Evolutionary conservation across 2,329 filamentous ascomycete species (phyloP).

Genomic region (Cladosporium colombiae): DNA sequence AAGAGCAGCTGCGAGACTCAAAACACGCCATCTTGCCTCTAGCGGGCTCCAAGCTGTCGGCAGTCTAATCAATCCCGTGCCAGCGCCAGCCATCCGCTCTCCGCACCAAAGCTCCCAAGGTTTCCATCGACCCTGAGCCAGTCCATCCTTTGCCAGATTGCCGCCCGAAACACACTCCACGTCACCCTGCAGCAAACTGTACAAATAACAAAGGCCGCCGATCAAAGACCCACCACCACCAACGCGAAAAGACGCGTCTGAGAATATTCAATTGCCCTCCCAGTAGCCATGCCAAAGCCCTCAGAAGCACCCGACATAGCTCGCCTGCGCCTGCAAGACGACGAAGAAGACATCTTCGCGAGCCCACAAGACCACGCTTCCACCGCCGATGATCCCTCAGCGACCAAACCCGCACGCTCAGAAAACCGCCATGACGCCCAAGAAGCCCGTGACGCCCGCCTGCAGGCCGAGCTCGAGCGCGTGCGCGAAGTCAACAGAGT

Average conservation of each 20-base stretch:
- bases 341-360: slow-evolving; percentile 60
- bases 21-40: no score
- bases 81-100: slow-evolving; percentile 12
- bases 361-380: slow-evolving; percentile 50
- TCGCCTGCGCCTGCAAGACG: slow-evolving; percentile 51
- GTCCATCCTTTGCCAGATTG: slow-evolving; percentile 4
- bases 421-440: slow-evolving; percentile 54
- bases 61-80: not conserved
- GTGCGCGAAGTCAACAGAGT: slow-evolving; percentile 85
- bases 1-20: no score
- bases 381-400: slow-evolving; percentile 42
- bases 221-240: slow-evolving; percentile 23
- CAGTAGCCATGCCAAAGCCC: slow-evolving; percentile 32
- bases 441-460: slow-evolving; percentile 69
- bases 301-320: slow-evolving; percentile 33
- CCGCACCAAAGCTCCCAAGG: not conserved
- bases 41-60: no score
- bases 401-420: slow-evolving; percentile 35
- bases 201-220: slow-evolving; percentile 26
- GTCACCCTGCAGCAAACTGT: slow-evolving; percentile 24
- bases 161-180: slow-evolving; percentile 23
- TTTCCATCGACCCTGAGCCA: slow-evolving; percentile 11
- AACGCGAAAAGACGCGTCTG: slow-evolving; percentile 25
- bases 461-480: slow-evolving; percentile 78
- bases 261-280: not conserved